Evolutionary conservation across 805 yeast genomes (phyloP).

Genomic region (Yamadazyma insecticola): DNA sequence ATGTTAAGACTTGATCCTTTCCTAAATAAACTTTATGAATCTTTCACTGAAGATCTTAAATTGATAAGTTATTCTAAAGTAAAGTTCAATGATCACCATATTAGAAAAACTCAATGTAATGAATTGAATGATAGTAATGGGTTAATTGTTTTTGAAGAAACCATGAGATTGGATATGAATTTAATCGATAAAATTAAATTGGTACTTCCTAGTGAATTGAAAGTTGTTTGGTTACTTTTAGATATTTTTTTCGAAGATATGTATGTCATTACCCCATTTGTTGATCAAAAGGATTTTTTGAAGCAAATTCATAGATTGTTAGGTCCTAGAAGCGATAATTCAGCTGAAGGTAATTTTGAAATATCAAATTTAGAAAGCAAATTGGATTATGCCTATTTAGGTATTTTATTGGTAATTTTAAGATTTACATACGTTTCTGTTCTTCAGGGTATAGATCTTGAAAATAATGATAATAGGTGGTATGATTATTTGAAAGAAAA

Average conservation of each 20-base stretch:
- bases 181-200: slow-evolving; percentile 2
- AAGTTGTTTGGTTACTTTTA: slow-evolving; percentile 3
- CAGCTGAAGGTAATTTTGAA: slow-evolving; percentile 6
- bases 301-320: slow-evolving; percentile 1
- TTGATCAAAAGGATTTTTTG: slow-evolving; percentile 35
- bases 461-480: too few relatives aligned
- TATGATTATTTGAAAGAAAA: slow-evolving; percentile 22
- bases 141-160: neutral
- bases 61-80: too few relatives aligned
- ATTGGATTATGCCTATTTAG: slow-evolving; percentile 31
- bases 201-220: slow-evolving; percentile 5
- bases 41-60: slow-evolving; percentile 8
- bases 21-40: neutral
- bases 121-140: neutral
- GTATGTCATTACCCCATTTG: slow-evolving; percentile 44
- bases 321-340: too few relatives aligned
- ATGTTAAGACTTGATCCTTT: neutral
- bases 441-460: too few relatives aligned
- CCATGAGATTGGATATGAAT: neutral
- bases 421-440: slow-evolving; percentile 33
- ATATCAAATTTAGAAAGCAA: slow-evolving; percentile 17
- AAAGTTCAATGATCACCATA: too few relatives aligned
- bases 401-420: slow-evolving; percentile 29
- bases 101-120: slow-evolving; percentile 1
- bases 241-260: slow-evolving; percentile 31